Evolutionary conservation across 129 eudicot genomes (phyloP).

Genomic region (carrot (Daucus carota)): DNA sequence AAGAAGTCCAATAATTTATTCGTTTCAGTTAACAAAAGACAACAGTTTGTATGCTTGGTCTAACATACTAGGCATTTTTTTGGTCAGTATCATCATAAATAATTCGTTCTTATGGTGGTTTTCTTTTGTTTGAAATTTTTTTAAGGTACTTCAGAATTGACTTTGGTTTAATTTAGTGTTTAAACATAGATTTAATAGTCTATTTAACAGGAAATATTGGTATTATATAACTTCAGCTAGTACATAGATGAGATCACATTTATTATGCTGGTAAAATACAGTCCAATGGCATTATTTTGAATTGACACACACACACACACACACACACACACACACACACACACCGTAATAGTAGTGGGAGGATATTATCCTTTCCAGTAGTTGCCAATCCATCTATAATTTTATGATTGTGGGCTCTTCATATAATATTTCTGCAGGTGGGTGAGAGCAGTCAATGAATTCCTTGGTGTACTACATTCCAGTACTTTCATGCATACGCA

Average conservation of each 20-base stretch:
- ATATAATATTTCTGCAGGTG: constrained; percentile 51
- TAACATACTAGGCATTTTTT: neutral
- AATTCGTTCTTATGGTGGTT: neutral
- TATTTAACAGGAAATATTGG: neutral
- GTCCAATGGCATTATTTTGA: neutral
- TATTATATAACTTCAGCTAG: neutral
- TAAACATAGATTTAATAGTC: neutral
- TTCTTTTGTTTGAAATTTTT: neutral
- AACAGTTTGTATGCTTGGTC: neutral
- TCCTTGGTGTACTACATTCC: constrained; percentile 50
- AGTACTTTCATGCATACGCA: constrained; percentile 69
- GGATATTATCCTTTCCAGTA: neutral
- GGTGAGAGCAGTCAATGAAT: constrained; percentile 87
- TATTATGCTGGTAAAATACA: neutral
- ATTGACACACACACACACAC: too few species aligned
- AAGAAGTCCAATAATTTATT: neutral
- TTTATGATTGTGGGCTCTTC: neutral
- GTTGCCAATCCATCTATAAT: neutral
- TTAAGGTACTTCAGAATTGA: neutral
- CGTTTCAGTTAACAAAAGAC: neutral
- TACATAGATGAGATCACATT: neutral
- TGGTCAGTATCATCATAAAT: neutral
- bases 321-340: too few species aligned
- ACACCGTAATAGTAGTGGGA: too few species aligned
- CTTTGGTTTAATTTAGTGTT: neutral